A percentile compares a stretch with the other conserved stretches of the same genome.
Evolutionary conservation across 176 grass and related monocot genomes (phyloP).

Genomic region (Stipa capillata): DNA sequence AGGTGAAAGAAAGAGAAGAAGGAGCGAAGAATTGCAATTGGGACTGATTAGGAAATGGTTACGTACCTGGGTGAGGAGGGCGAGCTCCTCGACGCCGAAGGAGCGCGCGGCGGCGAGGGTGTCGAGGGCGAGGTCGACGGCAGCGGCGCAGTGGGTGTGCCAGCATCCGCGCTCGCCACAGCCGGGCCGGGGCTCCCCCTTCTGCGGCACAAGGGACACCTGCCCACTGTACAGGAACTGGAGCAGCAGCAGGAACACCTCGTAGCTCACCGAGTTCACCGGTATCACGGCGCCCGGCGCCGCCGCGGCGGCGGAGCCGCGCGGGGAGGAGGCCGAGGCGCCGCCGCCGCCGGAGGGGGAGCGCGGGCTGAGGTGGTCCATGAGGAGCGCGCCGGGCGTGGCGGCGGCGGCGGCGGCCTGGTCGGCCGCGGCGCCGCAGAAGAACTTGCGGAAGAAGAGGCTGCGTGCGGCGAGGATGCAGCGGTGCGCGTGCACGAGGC

Average conservation of each 20-base stretch:
- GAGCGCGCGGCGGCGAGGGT: conserved; percentile 72
- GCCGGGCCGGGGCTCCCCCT: conserved; percentile 73
- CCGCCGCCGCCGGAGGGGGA: conserved; percentile 73
- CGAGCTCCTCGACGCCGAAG: conserved; percentile 94
- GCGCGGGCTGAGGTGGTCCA: conserved; percentile 50
- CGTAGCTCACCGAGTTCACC: conserved; percentile 87
- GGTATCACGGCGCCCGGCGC: conserved; percentile 48
- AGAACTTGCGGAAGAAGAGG: conserved; percentile 97
- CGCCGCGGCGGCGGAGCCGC: neutral
- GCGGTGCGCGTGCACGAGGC: conserved; percentile 92
- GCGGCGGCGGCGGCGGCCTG: conserved; percentile 9
- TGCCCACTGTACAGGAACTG: conserved; percentile 99
- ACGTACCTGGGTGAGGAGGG: conserved; percentile 75
- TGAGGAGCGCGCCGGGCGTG: conserved; percentile 10
- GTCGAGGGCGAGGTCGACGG: conserved; percentile 96
- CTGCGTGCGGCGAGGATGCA: conserved; percentile 97
- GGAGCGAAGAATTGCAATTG: neutral
- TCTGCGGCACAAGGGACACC: conserved; percentile 95
- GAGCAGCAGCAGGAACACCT: conserved; percentile 92
- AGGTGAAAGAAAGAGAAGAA: neutral
- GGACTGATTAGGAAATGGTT: neutral
- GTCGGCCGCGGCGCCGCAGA: conserved; percentile 59
- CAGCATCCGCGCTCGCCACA: conserved; percentile 90
- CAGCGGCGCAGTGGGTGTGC: conserved; percentile 97
- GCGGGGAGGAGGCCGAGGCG: conserved; percentile 49